phyloP scores from a whole-genome alignment of 208 protist species.

The Acanthamoeba royreba region DNA sequence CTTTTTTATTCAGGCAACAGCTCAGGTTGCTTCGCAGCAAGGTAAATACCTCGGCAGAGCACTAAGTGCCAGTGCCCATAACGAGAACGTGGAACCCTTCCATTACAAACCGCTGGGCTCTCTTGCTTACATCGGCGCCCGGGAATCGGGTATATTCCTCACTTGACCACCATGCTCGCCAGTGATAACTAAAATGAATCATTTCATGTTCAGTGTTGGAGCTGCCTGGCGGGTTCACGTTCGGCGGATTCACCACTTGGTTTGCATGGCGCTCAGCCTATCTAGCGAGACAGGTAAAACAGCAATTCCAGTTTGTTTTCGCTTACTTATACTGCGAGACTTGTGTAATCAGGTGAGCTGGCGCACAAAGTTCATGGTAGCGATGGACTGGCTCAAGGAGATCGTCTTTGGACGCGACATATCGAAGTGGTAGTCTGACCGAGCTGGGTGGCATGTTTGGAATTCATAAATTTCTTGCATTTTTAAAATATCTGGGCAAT shows the following conservation, averaged over 20 bases:
- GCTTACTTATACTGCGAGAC: too few relatives aligned
- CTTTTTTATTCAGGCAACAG: neutral
- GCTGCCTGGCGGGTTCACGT: neutral
- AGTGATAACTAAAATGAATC: neutral
- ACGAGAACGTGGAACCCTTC: neutral
- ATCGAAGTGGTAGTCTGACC: neutral
- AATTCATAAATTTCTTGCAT: neutral
- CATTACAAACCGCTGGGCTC: neutral
- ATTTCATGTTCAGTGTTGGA: neutral
- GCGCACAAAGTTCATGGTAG: conserved; percentile 20
- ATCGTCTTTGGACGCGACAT: neutral
- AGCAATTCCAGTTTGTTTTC: too few relatives aligned
- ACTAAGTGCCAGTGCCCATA: neutral
- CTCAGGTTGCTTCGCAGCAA: neutral
- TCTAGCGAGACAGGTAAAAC: neutral
- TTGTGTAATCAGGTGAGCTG: neutral
- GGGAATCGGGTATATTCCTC: neutral
- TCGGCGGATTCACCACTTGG: conserved; percentile 7
- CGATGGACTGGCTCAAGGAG: conserved; percentile 19
- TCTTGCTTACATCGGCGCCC: neutral
- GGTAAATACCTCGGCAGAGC: neutral
- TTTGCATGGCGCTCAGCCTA: neutral
- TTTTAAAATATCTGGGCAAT: too few relatives aligned
- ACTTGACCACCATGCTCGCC: neutral
- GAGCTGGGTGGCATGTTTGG: neutral